Evolutionary conservation across 495 filamentous ascomycete species (phyloP).

Genomic region (Tetracladium marchalianum): DNA sequence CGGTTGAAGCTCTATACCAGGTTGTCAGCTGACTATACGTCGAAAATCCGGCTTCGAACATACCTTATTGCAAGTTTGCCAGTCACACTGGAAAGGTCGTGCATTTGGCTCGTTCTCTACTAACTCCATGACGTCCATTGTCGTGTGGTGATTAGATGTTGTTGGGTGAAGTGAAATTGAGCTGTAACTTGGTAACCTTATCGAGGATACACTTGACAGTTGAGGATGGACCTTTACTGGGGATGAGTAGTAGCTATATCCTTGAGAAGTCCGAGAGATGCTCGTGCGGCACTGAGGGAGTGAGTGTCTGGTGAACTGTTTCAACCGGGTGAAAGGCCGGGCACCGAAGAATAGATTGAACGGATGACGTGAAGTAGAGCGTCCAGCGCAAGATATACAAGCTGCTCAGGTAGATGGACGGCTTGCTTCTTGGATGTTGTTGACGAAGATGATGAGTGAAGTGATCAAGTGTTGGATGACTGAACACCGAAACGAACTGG

Average conservation of each 20-base stretch:
- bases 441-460: neutral
- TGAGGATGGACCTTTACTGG: neutral
- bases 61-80: slow-evolving; percentile 42
- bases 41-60: slow-evolving; percentile 9
- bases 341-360: neutral
- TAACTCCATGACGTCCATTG: slow-evolving; percentile 45
- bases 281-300: neutral
- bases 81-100: slow-evolving; percentile 44
- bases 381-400: slow-evolving; percentile 12
- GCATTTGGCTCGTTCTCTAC: slow-evolving; percentile 41
- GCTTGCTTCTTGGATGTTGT: slow-evolving; percentile 1
- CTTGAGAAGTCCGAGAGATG: neutral
- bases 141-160: slow-evolving; percentile 4
- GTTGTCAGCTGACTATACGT: slow-evolving; percentile 1
- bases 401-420: too few relatives aligned
- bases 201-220: neutral
- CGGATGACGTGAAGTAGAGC: neutral
- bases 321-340: neutral
- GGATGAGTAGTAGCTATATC: neutral
- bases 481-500: neutral
- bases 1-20: slow-evolving; percentile 71
- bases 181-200: neutral
- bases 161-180: too few relatives aligned
- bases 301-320: neutral
- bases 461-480: neutral